Evolutionary conservation across 1,284 basidiomycete genomes (phyloP).

Genomic region (Gymnopus androsaceus): DNA sequence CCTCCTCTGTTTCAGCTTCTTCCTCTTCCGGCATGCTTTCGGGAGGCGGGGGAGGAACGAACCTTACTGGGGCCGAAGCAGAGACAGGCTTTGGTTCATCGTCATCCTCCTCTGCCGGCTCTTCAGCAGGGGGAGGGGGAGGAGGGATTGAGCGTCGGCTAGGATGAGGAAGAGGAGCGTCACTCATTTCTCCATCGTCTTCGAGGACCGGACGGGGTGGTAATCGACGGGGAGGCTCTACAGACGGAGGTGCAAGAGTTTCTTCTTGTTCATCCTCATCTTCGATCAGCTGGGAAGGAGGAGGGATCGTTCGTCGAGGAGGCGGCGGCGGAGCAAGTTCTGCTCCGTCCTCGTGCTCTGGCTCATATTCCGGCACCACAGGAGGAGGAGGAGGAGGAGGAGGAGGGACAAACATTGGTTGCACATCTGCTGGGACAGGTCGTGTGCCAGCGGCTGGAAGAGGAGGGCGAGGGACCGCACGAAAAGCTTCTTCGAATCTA

Average conservation of each 20-base stretch:
- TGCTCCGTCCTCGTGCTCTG: slow-evolving; percentile 10
- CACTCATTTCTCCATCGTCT: slow-evolving; percentile 17
- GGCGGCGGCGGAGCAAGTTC: slow-evolving; percentile 15
- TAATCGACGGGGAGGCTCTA: slow-evolving; percentile 12
- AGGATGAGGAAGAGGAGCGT: slow-evolving; percentile 22
- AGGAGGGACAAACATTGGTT: slow-evolving; percentile 13
- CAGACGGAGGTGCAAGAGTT: neutral
- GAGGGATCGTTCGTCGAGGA: slow-evolving; percentile 19
- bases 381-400: slow-evolving; percentile 14
- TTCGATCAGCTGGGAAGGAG: slow-evolving; percentile 21
- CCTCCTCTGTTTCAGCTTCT: neutral
- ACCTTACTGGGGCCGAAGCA: neutral
- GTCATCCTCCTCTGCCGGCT: slow-evolving; percentile 4
- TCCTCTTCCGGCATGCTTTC: neutral
- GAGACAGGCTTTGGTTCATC: slow-evolving; percentile 17
- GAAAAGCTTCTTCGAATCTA: neutral
- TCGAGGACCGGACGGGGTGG: slow-evolving; percentile 14
- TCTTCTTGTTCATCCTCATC: slow-evolving; percentile 7
- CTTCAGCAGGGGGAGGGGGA: slow-evolving; percentile 8
- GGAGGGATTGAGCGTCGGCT: slow-evolving; percentile 23
- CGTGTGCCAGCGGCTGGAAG: neutral
- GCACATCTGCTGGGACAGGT: neutral
- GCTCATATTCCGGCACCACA: neutral
- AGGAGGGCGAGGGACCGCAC: neutral
- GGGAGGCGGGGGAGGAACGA: slow-evolving; percentile 6